Base-by-base conservation (phyloP, 2,329 filamentous ascomycete species). In the Verticillium dahliae region DNA sequence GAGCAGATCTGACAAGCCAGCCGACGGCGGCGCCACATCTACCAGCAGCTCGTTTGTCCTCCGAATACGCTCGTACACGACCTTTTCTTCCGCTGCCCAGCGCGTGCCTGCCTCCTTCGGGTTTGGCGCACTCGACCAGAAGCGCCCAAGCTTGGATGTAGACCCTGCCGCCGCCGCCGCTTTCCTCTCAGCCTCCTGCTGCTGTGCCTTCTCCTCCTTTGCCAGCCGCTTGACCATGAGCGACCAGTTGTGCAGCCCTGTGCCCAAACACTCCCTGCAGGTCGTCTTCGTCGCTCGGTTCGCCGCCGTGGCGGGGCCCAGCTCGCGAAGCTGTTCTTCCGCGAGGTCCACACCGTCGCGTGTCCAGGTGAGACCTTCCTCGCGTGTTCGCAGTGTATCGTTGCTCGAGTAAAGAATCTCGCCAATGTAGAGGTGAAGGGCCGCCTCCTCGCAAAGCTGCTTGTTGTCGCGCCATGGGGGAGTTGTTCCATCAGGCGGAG, bases 341-440 rank as follows among this genome's bases (percentile, higher is more conserved):
- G 92, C 90, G 1, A 90, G 78, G 67, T 93, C 89, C 37, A 96
- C 91, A 33, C 90, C 92, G 65, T 97, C 91, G 61, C 92, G 85
- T 1, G 94, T 97, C 94, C 94, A 98, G 6, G 87, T 87, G 1
- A 97, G 80, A 0, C 92, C 94, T 63, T 90, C 88, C 57, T 91
- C 87, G 58, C 80, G 78, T 18, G 74, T 76, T 1, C 70, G 68
- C 37, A 72, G 74, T 4, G 71, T 63, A 4, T 79, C 76, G n/a
- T 84, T 82, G 4, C 84, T 84, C 0, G 91, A 85, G 73, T 90
- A 97, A 37, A 98, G 82, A 59, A 98, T 96, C 76, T 98, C 94
- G 62, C 94, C 94, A 65, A 98, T 94, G 74, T 97, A 95, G 31
- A 92, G 83, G 80, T 92, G 92, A 14, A 97, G 76, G 0, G 86